These are phyloP conservation scores for Fusarium globosum DNA, from an alignment of 2,329 filamentous ascomycete species.

Conservation along the genomic window DNA sequence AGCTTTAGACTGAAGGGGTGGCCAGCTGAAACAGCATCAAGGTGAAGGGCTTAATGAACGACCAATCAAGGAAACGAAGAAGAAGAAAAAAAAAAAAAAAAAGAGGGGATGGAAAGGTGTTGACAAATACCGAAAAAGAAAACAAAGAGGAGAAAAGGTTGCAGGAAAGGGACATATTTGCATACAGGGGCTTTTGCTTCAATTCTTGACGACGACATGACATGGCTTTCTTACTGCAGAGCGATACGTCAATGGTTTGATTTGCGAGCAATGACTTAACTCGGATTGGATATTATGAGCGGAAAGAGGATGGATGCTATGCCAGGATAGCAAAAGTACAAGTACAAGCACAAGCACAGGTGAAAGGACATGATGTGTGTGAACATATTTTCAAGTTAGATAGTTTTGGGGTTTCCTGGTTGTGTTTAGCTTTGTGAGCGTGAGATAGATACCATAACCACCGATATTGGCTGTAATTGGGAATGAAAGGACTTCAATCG, in stretches of 20 bases:
- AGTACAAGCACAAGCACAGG: constrained; percentile 6
- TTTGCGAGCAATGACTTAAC: constrained; percentile 25
- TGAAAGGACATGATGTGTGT: constrained; percentile 10
- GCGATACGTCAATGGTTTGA: constrained; percentile 44
- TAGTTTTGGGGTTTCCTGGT: constrained; percentile 30
- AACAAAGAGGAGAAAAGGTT: constrained; percentile 1
- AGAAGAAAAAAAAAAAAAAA: background rate
- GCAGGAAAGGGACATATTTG: constrained; percentile 28
- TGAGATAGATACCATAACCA: constrained; percentile 44
- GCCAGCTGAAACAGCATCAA: constrained; percentile 18
- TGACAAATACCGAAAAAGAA: constrained; percentile 29
- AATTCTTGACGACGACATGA: constrained; percentile 49
- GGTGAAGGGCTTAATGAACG: constrained; percentile 30
- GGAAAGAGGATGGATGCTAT: background rate
- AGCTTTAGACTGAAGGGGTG: constrained; percentile 34
- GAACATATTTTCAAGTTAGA: constrained; percentile 36
- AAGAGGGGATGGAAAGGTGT: constrained; percentile 4
- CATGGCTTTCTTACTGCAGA: constrained; percentile 45
- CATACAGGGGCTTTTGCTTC: constrained; percentile 37
- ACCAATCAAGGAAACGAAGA: constrained; percentile 19
- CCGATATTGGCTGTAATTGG: constrained; percentile 35
- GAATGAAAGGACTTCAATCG: constrained; percentile 21
- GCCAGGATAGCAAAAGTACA: background rate
- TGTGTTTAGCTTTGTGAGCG: constrained; percentile 38
- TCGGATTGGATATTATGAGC: constrained; percentile 38